phyloP scores from a whole-genome alignment of 306 rosid genomes.

The Cicer arietinum region DNA sequence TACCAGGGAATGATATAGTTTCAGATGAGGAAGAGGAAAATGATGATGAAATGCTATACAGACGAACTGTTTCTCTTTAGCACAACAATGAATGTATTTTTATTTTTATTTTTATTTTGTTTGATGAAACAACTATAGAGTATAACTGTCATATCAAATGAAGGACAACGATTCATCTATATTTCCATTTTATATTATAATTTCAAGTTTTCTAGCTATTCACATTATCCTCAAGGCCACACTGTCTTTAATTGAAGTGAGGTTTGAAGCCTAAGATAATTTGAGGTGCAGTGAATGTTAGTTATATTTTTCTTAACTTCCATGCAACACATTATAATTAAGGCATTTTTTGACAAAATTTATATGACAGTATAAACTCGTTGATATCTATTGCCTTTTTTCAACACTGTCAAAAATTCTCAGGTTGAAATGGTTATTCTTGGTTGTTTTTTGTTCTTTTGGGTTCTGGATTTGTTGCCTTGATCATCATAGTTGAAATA shows the following conservation, averaged over 20 bases:
- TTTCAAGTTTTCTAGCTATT: conserved; percentile 22
- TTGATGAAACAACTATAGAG: conserved; percentile 36
- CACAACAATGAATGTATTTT: conserved; percentile 8
- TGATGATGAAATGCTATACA: conserved; percentile 77
- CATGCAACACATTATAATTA: neutral
- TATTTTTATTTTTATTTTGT: conserved; percentile 12
- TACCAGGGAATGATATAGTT: conserved; percentile 69
- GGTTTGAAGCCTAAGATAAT: conserved; percentile 28
- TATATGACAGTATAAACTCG: neutral
- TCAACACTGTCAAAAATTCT: neutral
- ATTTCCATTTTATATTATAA: neutral
- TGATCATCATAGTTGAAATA: neutral
- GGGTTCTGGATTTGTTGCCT: neutral
- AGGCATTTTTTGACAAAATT: neutral
- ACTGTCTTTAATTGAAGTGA: conserved; percentile 4
- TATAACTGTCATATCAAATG: conserved; percentile 20
- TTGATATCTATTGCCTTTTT: neutral
- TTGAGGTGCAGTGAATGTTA: neutral
- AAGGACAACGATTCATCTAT: neutral
- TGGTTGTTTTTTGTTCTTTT: neutral
- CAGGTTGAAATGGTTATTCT: neutral
- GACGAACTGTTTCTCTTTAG: conserved; percentile 75
- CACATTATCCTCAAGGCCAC: neutral
- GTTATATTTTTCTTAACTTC: neutral
- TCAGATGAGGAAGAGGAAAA: conserved; percentile 86